phyloP scores from a whole-genome alignment of 441 rosid genomes.

The Rhodomyrtus psidioides region DNA sequence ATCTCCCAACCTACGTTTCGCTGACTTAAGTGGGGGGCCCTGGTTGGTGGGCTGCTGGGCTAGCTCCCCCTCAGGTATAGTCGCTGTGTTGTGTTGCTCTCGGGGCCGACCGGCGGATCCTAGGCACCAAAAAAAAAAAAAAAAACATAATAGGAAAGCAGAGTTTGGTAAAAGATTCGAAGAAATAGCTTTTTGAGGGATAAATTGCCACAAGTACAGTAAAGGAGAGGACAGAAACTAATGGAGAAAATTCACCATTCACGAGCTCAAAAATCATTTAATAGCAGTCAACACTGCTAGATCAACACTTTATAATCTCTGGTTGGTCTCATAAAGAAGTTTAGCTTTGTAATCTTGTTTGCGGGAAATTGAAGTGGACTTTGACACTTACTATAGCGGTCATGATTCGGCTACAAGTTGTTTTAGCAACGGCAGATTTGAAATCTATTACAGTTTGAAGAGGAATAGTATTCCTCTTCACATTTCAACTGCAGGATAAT shows the following conservation, averaged over 20 bases:
- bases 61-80: too few species aligned
- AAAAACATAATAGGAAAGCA: too few species aligned
- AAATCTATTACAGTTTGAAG: not conserved
- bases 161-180: too few species aligned
- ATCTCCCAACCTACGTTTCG: too few species aligned
- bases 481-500: not conserved
- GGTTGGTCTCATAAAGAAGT: not conserved
- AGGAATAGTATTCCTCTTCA: not conserved
- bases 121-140: too few species aligned
- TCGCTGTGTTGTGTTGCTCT: too few species aligned
- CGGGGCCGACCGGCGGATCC: too few species aligned
- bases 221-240: not conserved
- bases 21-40: too few species aligned
- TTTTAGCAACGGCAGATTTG: not conserved
- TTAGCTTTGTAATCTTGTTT: not conserved
- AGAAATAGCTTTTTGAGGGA: too few species aligned
- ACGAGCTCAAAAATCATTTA: not conserved
- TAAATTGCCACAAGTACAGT: not conserved
- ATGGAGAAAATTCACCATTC: not conserved
- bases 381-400: not conserved
- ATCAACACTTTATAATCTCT: not conserved
- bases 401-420: not conserved
- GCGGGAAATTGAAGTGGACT: not conserved
- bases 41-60: too few species aligned
- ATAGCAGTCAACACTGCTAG: not conserved